A percentile compares a stretch with the other conserved stretches of the same genome.
These are phyloP conservation scores for Allium fistulosum DNA, from an alignment of 106 monocot genomes.

Conservation along the genomic window DNA sequence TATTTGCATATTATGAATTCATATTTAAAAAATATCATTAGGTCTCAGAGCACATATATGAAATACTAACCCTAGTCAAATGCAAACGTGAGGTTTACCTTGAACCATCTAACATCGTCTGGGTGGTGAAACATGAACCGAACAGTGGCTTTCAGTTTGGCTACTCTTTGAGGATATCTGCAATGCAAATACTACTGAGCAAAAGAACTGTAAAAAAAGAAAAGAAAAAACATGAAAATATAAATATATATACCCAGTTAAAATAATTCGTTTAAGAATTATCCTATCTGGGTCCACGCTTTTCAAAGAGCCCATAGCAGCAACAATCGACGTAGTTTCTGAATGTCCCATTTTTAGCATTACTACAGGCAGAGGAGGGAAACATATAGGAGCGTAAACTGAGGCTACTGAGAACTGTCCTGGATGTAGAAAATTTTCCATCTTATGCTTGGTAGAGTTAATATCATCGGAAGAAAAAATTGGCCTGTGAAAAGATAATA, in stretches of 20 bases:
- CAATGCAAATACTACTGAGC: constrained; percentile 12
- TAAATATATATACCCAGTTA: constrained; percentile 60
- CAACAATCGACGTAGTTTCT: constrained; percentile 41
- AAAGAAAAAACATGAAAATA: not conserved
- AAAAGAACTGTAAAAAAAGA: not conserved
- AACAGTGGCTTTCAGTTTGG: constrained; percentile 77
- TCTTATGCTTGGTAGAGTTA: constrained; percentile 87
- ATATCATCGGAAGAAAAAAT: constrained; percentile 86
- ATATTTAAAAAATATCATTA: too few species aligned
- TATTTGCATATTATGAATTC: not conserved
- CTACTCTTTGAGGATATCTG: constrained; percentile 93
- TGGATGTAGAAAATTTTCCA: constrained; percentile 89
- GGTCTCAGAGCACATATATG: not conserved
- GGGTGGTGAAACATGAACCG: constrained; percentile 93
- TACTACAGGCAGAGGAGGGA: constrained; percentile 68
- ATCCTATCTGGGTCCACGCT: constrained; percentile 85
- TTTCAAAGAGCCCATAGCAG: constrained; percentile 75
- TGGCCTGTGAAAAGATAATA: constrained; percentile 40
- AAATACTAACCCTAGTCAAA: not conserved
- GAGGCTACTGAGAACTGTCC: constrained; percentile 87
- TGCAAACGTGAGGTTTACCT: constrained; percentile 33
- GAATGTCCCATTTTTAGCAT: constrained; percentile 41
- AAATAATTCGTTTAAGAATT: constrained; percentile 79
- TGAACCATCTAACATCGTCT: constrained; percentile 96
- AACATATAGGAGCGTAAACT: constrained; percentile 73